These are phyloP conservation scores for Aspergillus persii DNA, from an alignment of 2,329 filamentous ascomycete genomes.

Conservation along the genomic window DNA sequence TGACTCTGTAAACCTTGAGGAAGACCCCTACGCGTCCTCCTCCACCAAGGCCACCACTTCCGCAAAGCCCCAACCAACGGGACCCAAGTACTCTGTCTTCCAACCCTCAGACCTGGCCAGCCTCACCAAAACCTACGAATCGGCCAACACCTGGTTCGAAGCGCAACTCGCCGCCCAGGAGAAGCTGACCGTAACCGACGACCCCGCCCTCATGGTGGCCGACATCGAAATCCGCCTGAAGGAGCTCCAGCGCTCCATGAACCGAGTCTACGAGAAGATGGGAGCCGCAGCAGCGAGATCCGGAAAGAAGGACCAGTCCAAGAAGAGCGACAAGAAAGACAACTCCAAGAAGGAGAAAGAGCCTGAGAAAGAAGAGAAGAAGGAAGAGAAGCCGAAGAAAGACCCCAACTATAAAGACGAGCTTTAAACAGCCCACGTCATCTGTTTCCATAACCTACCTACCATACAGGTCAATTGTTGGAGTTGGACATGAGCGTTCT, in stretches of 20 bases:
- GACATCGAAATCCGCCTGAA: conserved; percentile 69
- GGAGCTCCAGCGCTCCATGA: conserved; percentile 59
- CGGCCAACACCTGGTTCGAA: conserved; percentile 70
- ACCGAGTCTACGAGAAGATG: conserved; percentile 41
- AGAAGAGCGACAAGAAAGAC: conserved; percentile 27
- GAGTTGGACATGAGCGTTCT: conserved; percentile 15
- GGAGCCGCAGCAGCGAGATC: conserved; percentile 41
- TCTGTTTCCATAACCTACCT: not conserved
- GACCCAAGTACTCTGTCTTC: conserved; percentile 66
- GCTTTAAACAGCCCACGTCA: not conserved
- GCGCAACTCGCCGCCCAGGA: conserved; percentile 69
- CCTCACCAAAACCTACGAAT: conserved; percentile 62
- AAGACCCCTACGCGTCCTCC: conserved; percentile 53
- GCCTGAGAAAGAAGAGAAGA: conserved; percentile 15
- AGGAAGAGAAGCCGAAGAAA: conserved; percentile 16
- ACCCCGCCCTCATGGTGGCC: conserved; percentile 70
- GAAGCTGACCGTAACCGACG: conserved; percentile 65
- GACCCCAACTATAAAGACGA: conserved; percentile 13
- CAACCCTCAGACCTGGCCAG: conserved; percentile 67
- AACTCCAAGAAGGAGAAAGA: conserved; percentile 26
- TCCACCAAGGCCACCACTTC: conserved; percentile 38
- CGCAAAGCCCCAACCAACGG: conserved; percentile 35
- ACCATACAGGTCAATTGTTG: conserved; percentile 1
- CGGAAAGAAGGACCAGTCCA: conserved; percentile 22
- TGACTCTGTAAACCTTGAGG: conserved; percentile 71